Percentiles rank a stretch among this genome's conserved stretches.
Conservation (phyloP, 208 protist genomes). For the Perkinsela sp. region DNA sequence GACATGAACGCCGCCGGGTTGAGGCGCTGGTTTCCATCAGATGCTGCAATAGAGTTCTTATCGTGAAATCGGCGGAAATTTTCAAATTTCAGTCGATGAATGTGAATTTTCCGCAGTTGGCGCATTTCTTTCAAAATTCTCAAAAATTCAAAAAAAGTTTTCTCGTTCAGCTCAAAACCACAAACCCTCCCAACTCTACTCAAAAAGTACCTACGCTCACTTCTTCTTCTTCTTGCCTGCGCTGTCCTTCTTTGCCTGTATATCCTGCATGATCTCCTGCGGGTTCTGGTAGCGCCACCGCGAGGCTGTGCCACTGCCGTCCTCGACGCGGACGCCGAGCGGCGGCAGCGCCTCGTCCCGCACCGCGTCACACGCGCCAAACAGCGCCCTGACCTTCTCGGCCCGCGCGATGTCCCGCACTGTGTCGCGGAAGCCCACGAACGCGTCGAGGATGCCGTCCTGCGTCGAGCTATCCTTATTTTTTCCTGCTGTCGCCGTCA, state of each 20-base stretch:
- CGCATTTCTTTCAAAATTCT: too few relatives aligned
- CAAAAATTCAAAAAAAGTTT: too few relatives aligned
- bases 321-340: conserved; percentile 42
- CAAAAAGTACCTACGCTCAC: too few relatives aligned
- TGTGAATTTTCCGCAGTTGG: too few relatives aligned
- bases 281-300: conserved; percentile 5
- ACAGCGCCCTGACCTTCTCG: conserved; percentile 14
- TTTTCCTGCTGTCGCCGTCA: background rate
- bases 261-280: conserved; percentile 5
- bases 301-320: conserved; percentile 7
- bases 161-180: too few relatives aligned
- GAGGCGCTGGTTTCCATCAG: too few relatives aligned
- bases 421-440: conserved; percentile 30
- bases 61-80: too few relatives aligned
- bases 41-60: too few relatives aligned
- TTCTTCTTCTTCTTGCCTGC: conserved; percentile 1
- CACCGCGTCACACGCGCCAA: conserved; percentile 32
- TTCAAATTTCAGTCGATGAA: too few relatives aligned
- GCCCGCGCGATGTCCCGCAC: conserved; percentile 17
- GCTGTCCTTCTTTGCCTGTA: conserved; percentile 4
- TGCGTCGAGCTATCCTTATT: conserved; percentile 9
- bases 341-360: conserved; percentile 38
- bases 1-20: too few relatives aligned
- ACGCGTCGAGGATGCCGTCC: conserved; percentile 21
- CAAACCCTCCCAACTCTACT: too few relatives aligned